Base-by-base conservation (phyloP, 208 protist species). In the Acanthamoeba castellanii region DNA sequence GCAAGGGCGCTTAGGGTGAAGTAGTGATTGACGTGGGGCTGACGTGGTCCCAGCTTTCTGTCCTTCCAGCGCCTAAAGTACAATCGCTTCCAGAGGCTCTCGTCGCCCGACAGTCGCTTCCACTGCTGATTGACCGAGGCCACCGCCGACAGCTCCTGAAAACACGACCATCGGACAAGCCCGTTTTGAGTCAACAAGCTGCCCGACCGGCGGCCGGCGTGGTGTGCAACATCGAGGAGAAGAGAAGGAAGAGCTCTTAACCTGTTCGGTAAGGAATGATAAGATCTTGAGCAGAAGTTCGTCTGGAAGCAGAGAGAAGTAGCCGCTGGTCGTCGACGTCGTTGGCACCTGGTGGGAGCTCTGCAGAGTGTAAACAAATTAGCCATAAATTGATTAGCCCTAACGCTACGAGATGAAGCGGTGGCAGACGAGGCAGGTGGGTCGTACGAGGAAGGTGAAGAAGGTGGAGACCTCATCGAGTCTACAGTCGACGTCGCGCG, bases 41-140 rank as follows among this genome's bases (percentile, higher is more conserved):
- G 70, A 5, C 70, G 70, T 2, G 70, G 70, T 9, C 70, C 70
- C n/a, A 78, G 70, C 70, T 78, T 34, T 2, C 70, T 7, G 70
- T 47, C 70, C 70, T 78, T 78, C 70, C 70, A 78, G 70, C 70
- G 70, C 37, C 70, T 32, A 34, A 88, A 88, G 52, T 88, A 88
- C 20, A 88, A 34, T 18, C 81, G 42, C 50, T 64, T 55, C 81
- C 81, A 88, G 16, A 88, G 34, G 52, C 81, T 88, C 52, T 88
- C 81, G 81, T 88, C 81, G 7, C 37, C 81, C 13, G 81, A 88
- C n/a, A 88, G 81, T 88, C 81, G 81, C 52, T 88, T 88, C 81
- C 81, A 88, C 81, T 88, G 81, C 30, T 64, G 81, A 13, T 88
- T 88, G 81, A 88, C 81, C 25, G 52, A 64, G 8, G 81, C 52